These are phyloP conservation scores for Ophiostoma himal-ulmi DNA, from an alignment of 2,329 filamentous ascomycete species.

Conservation along the genomic window DNA sequence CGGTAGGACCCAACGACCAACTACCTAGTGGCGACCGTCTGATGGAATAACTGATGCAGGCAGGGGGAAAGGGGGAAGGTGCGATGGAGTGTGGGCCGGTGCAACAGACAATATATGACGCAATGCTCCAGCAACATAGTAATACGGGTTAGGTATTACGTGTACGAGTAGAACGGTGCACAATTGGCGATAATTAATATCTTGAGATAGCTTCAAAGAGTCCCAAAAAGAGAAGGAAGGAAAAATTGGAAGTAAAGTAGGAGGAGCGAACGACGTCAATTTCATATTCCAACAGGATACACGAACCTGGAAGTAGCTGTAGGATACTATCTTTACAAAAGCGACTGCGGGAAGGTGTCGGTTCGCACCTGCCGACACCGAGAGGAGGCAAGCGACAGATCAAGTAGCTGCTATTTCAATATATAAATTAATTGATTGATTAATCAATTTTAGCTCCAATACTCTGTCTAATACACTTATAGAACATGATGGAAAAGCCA, in stretches of 20 bases:
- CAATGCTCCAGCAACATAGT: conserved; percentile 13
- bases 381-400: conserved; percentile 2
- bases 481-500: neutral
- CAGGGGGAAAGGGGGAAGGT: conserved; percentile 20
- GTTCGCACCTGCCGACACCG: conserved; percentile 17
- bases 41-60: conserved; percentile 7
- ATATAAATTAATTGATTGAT: too few relatives aligned
- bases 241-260: neutral
- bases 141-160: neutral
- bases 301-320: neutral
- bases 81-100: conserved; percentile 13
- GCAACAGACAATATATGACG: conserved; percentile 23
- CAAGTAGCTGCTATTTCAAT: neutral
- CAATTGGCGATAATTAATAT: neutral
- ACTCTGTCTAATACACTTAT: neutral
- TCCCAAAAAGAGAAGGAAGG: neutral
- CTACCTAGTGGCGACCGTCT: neutral
- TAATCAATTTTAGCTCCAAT: neutral
- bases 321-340: neutral
- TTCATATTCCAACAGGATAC: neutral
- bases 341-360: neutral
- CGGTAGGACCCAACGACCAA: neutral
- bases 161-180: neutral
- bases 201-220: neutral
- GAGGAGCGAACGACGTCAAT: neutral